Evolutionary conservation across 306 rosid species (phyloP), one percentile per base, ranked within the genome.

Genomic region (Glycyrrhiza uralensis): DNA sequence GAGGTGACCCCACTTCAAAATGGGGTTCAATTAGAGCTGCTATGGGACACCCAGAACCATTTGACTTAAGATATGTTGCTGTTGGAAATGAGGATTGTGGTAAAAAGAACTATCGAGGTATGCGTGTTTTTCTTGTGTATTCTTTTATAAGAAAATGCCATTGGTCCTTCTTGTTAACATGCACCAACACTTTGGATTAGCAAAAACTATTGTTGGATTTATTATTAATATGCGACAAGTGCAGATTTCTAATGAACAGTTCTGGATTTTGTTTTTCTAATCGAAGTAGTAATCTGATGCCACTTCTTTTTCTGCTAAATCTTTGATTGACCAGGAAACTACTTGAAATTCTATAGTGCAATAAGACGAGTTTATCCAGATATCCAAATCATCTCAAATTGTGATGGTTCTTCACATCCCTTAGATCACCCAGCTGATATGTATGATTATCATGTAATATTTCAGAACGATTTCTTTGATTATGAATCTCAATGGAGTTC

Each of bases 81-180:
- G 80, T 88, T 47, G 98, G 98, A 74, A 93, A 93, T 78, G 98
- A 93, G 84, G 98, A 93, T 79, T 93, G 98, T 61, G 81, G 81
- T 14, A 90, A 90, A 81, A 87, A 72, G 84, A 87, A 93, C 62
- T 93, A 93, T 71, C 84, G 61, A 81, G 98, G 98, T 76, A 80
- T 39, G 72, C 65, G 1, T 46, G 42, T 79, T 36, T 79, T 66
- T 58, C 51, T 32, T 28, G 28, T 69, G 63, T 19, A 77, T 38
- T 57, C 58, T 7, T 6, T 32, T n/a, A 1, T 36, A 24, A 20
- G 61, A 33, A 73, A 69, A 46, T 6, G 7, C 46, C 45, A 45
- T 46, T 51, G 5, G 42, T 70, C 59, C 14, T 66, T 19, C 14
- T 66, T 19, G 65, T 65, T 39, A 44, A 41, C 14, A 29, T 50